Evolutionary conservation across 1,139 yeast genomes (phyloP), one percentile per base, ranked within the genome.

Genomic region (Pichia sp.): DNA sequence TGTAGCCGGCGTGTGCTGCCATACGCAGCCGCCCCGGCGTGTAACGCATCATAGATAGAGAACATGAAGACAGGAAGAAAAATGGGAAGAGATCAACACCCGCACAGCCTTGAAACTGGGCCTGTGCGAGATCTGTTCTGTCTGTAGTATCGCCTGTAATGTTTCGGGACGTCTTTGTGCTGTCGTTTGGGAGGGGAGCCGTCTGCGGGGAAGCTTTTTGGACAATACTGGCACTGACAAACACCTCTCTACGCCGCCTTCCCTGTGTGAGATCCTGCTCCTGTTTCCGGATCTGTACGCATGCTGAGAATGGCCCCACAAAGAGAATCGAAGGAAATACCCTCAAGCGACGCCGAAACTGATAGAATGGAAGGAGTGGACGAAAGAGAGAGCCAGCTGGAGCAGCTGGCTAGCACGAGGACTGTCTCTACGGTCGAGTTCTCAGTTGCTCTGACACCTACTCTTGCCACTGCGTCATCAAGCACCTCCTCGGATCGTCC

Each of bases 341-440:
- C 81, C 47, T 74, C 74, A 58, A 82, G 89, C 6, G 93, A 86
- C 64, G 91, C 89, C 3, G 95, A 86, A 65, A 86, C 95, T 2
- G 95, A 85, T 63, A 80, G 78, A 58, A 80, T 85, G 85, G 88
- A 82, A 61, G 67, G 79, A 12, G 66, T 68, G 23, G 69, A 66
- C 16, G 71, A 65, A 19, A 56, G 54, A 46, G 66, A 64, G 30
- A 68, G 73, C 16, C 78, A 65, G 61, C 72, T 68, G 61, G 71
- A 66, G 70, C 72, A 55, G 67, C 68, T 62, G 44, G 34, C 55
- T 7, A 28, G 44, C n/a, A 13, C 30, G 13, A 37, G 56, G 45
- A 13, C 34, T 4, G 45, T 13, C 16, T 28, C 13, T 10, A 42
- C 34, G 4, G 31, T 21, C 2, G 34, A 12, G 13, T 26, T 25